Evolutionary conservation across 306 rosid genomes (phyloP), one percentile per base, ranked within the genome.

Genomic region (Sphenostylis stenocarpa): DNA sequence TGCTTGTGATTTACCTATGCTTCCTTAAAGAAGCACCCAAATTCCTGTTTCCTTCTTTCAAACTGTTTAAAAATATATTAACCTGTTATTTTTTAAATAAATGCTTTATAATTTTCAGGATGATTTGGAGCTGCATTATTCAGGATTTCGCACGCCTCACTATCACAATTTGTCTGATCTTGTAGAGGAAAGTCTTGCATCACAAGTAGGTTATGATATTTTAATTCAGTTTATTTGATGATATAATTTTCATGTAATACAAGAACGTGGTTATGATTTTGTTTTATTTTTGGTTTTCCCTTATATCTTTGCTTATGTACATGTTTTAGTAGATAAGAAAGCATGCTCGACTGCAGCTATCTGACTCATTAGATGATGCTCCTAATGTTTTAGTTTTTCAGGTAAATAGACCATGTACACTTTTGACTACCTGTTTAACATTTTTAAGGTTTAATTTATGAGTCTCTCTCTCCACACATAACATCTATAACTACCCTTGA

Each of bases 111-210:
- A 49, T 79, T 68, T 75, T 36, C 97, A 95, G 97, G 96, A 92
- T 73, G 80, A 88, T 78, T 73, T 89, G 87, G 83, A 88, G 65
- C 88, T 95, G 83, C 97, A 92, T 83, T 91, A 87, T 69, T 69
- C 96, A 75, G 99, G 99, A 73, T 95, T 92, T 82, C 85, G 70
- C 86, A 89, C 93, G 2, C 90, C 85, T 74, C 90, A 92, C 76
- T 86, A 88, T 87, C 99, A 95, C 86, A 95, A 95, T 84, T 87
- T 95, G 76, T 91, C 98, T 77, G 92, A 92, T 58, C 97, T 95
- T 72, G 97, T 92, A 49, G 91, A 85, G 81, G 86, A 82, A 69
- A 88, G 76, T 78, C 96, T 95, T 65, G 97, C 88, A 51, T 84
- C 84, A 52, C 96, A 90, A 76, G 99, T 95, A 88, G 58, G 90